These are phyloP conservation scores for Cryptococcus amylolentus DNA, from an alignment of 1,284 basidiomycete species.

Conservation along the genomic window DNA sequence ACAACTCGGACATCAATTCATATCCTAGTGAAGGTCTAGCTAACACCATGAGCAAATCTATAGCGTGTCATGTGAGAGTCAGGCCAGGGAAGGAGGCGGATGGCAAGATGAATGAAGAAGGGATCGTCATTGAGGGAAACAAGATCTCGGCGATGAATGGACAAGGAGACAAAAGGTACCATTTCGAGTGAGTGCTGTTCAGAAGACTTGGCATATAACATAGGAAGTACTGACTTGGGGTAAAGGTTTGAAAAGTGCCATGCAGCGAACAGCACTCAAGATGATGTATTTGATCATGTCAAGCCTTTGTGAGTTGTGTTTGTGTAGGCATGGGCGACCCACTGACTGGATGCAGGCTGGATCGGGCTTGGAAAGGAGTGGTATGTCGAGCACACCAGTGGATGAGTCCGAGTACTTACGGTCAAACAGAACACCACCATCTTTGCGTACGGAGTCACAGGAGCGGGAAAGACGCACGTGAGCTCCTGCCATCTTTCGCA, in stretches of 20 bases:
- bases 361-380: conserved; percentile 23
- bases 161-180: conserved; percentile 13
- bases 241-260: conserved; percentile 30
- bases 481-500: conserved; percentile 1
- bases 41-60: conserved; percentile 9
- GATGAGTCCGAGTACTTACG: not conserved
- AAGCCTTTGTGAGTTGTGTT: conserved; percentile 23
- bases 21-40: not conserved
- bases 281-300: conserved; percentile 25
- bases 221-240: no score
- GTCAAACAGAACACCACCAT: conserved; percentile 27
- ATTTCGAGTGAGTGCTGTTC: conserved; percentile 13
- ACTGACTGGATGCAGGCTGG: conserved; percentile 11
- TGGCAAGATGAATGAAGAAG: conserved; percentile 11
- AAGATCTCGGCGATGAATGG: conserved; percentile 12
- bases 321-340: not conserved
- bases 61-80: conserved; percentile 20
- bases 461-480: conserved; percentile 42
- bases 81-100: conserved; percentile 15
- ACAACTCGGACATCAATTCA: not conserved
- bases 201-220: no score
- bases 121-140: conserved; percentile 13
- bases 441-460: conserved; percentile 40
- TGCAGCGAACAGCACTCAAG: conserved; percentile 18
- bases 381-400: conserved; percentile 15